Percentiles rank a stretch among this genome's conserved stretches.
Evolutionary conservation across 2,329 filamentous ascomycete species (phyloP).

Genomic region (Aspergillus brunneoviolaceus): DNA sequence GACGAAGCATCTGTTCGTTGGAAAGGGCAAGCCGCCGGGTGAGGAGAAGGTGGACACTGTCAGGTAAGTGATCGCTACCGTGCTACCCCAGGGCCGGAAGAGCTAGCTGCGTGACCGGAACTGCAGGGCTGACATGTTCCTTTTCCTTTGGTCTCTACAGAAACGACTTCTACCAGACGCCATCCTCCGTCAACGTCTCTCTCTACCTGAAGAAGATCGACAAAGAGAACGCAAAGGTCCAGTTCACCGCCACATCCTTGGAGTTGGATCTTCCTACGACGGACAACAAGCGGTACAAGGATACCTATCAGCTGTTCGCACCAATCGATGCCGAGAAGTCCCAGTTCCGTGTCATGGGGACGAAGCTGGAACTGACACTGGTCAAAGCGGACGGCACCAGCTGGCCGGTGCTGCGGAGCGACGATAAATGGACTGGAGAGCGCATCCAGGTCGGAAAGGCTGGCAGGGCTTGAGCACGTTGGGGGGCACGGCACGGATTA

Average conservation of each 20-base stretch:
- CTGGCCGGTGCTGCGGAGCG: slow-evolving; percentile 81
- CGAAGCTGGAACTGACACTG: slow-evolving; percentile 81
- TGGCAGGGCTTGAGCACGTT: slow-evolving; percentile 53
- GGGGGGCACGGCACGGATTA: background rate
- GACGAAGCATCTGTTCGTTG: slow-evolving; percentile 78
- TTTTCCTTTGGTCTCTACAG: slow-evolving; percentile 40
- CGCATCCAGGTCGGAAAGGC: slow-evolving; percentile 89
- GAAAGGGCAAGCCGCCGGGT: slow-evolving; percentile 62
- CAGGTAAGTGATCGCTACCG: slow-evolving; percentile 53
- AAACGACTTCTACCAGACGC: slow-evolving; percentile 93
- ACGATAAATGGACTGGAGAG: slow-evolving; percentile 71
- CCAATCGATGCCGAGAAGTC: slow-evolving; percentile 73
- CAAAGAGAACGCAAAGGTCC: slow-evolving; percentile 71
- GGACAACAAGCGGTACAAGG: slow-evolving; percentile 79
- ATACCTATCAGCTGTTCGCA: slow-evolving; percentile 72
- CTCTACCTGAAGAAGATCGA: slow-evolving; percentile 98
- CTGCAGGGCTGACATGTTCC: background rate
- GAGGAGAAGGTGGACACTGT: slow-evolving; percentile 80
- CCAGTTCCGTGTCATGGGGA: slow-evolving; percentile 77
- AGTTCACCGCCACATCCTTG: slow-evolving; percentile 64
- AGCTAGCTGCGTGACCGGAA: background rate
- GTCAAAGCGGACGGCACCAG: slow-evolving; percentile 71
- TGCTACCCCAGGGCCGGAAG: too few species aligned
- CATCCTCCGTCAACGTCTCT: slow-evolving; percentile 78
- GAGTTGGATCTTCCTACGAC: slow-evolving; percentile 80